A percentile compares a stretch with the other conserved stretches of the same genome.
Evolutionary conservation across 164 flowering plant genomes (phyloP).

Genomic region (Sedum album): DNA sequence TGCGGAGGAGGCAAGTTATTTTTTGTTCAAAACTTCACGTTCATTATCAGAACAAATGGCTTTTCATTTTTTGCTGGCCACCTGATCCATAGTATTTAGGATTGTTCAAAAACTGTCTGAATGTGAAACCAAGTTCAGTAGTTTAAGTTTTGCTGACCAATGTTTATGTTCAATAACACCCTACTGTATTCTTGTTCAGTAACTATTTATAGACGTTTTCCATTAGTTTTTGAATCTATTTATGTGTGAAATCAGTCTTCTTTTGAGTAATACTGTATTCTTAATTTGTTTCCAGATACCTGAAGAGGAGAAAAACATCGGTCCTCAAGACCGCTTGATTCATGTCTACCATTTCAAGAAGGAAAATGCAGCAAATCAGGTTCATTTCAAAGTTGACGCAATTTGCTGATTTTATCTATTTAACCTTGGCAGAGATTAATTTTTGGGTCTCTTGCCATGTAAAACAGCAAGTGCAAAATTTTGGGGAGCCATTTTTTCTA

Average conservation of each 20-base stretch:
- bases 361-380: slow-evolving; percentile 76
- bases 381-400: slow-evolving; percentile 18
- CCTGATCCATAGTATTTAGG: background rate
- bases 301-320: slow-evolving; percentile 93
- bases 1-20: slow-evolving; percentile 63
- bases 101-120: background rate
- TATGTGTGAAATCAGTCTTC: too few relatives aligned
- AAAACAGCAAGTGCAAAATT: slow-evolving; percentile 82
- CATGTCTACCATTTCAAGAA: slow-evolving; percentile 94
- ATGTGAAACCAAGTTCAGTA: too few relatives aligned
- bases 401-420: background rate
- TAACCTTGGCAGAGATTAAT: background rate
- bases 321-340: slow-evolving; percentile 81
- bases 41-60: background rate
- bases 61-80: background rate
- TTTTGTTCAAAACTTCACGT: background rate
- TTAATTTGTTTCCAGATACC: slow-evolving; percentile 51
- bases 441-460: slow-evolving; percentile 7
- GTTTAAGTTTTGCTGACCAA: too few relatives aligned
- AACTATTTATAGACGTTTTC: too few relatives aligned
- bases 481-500: slow-evolving; percentile 96
- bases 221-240: too few relatives aligned
- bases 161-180: too few relatives aligned
- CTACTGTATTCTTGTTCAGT: background rate
- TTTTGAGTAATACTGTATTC: background rate